Conservation (phyloP, 768 basidiomycete species). For the Candolleomyces aberdarensis region DNA sequence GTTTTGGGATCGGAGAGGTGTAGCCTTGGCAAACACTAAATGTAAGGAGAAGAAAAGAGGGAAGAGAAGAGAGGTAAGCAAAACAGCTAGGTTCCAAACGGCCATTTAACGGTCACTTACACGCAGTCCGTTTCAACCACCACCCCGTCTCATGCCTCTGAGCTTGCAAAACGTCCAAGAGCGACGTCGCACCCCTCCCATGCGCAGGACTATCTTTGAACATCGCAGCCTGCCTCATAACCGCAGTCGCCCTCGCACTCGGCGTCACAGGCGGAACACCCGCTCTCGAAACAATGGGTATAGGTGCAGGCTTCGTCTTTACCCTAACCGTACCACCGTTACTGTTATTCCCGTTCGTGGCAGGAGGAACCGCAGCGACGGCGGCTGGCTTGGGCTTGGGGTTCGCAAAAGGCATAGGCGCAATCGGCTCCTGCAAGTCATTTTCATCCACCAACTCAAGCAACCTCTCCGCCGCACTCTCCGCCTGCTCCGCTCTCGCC, state of each 20-base stretch:
- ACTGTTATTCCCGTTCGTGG: slow-evolving; percentile 32
- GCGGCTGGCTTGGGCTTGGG: background rate
- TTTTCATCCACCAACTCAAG: slow-evolving; percentile 76
- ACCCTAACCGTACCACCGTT: slow-evolving; percentile 36
- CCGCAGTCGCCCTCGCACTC: slow-evolving; percentile 48
- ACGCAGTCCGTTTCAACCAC: slow-evolving; percentile 76
- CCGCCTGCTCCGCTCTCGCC: slow-evolving; percentile 88
- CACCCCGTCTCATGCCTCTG: slow-evolving; percentile 71
- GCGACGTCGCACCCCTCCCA: slow-evolving; percentile 47
- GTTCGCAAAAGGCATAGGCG: background rate
- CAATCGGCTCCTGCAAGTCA: slow-evolving; percentile 39
- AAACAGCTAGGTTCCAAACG: background rate
- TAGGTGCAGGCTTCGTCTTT: slow-evolving; percentile 35
- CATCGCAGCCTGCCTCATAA: slow-evolving; percentile 72
- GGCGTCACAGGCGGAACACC: slow-evolving; percentile 59
- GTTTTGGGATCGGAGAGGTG: slow-evolving; percentile 37
- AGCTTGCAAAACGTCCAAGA: slow-evolving; percentile 68
- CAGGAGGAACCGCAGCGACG: slow-evolving; percentile 14
- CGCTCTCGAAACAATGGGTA: slow-evolving; percentile 28
- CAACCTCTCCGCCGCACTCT: slow-evolving; percentile 86
- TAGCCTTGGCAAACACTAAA: slow-evolving; percentile 49
- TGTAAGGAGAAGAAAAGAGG: slow-evolving; percentile 11
- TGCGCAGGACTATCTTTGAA: slow-evolving; percentile 80
- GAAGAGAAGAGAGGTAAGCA: background rate
- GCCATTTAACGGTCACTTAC: slow-evolving; percentile 40